These are phyloP conservation scores for Candida succiphila DNA, from an alignment of 805 yeast species.

Conservation along the genomic window DNA sequence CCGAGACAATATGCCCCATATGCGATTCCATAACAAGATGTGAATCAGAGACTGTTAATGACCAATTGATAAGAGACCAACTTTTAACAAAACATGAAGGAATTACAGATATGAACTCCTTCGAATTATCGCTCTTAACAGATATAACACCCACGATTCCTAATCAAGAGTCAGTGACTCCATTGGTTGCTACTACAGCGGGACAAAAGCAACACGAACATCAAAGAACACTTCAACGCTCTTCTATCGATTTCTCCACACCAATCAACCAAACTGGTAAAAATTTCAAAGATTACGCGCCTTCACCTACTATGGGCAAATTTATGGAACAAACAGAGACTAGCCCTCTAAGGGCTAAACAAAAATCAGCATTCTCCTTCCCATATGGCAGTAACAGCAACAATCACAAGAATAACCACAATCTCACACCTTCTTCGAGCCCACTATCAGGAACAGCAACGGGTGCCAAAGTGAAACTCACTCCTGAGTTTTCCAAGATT, in stretches of 20 bases:
- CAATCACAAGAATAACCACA: background rate
- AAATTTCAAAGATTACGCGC: constrained; percentile 3
- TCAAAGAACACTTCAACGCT: too few relatives aligned
- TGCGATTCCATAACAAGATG: constrained; percentile 8
- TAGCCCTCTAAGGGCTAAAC: background rate
- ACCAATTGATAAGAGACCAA: constrained; percentile 7
- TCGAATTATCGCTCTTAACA: too few relatives aligned
- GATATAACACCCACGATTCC: background rate
- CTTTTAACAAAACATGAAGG: too few relatives aligned
- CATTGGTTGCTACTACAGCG: constrained; percentile 6
- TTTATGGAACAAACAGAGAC: too few relatives aligned
- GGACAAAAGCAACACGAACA: too few relatives aligned
- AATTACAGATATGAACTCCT: too few relatives aligned
- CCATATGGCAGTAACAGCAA: background rate
- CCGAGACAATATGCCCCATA: constrained; percentile 8
- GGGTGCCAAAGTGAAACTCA: constrained; percentile 14
- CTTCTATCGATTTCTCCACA: too few relatives aligned
- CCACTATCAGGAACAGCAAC: background rate
- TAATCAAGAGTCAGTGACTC: background rate
- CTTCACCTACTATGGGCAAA: too few relatives aligned
- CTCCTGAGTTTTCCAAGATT: constrained; percentile 17
- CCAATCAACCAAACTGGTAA: constrained; percentile 16
- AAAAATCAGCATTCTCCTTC: background rate
- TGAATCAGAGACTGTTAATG: constrained; percentile 9
- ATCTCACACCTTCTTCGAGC: background rate